phyloP scores from a whole-genome alignment of 306 rosid species.

The Trichosanthes cucumerina region DNA sequence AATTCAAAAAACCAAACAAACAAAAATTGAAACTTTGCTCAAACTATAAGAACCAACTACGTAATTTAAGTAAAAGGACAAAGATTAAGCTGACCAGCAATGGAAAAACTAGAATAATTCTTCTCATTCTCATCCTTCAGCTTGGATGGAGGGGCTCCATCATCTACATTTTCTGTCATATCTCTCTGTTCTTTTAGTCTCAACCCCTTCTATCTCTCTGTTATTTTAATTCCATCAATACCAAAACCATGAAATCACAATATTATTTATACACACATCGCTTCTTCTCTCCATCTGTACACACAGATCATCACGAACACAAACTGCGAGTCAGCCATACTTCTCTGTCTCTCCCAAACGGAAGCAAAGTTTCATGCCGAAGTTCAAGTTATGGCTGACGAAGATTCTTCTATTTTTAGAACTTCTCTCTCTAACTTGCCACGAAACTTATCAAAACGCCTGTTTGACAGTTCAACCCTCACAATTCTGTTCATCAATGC shows the following conservation, averaged over 20 bases:
- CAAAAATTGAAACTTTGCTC: too few relatives aligned
- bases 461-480: background rate
- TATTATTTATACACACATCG: background rate
- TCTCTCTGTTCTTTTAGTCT: background rate
- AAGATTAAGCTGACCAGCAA: background rate
- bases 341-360: background rate
- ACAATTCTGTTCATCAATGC: background rate
- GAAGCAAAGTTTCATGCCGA: background rate
- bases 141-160: background rate
- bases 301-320: background rate
- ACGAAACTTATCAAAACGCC: background rate
- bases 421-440: background rate
- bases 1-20: too few relatives aligned
- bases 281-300: background rate
- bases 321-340: background rate
- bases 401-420: background rate
- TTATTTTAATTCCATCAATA: background rate
- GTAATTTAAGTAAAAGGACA: background rate
- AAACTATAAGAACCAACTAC: too few relatives aligned
- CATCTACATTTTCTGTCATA: background rate
- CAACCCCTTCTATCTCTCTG: background rate
- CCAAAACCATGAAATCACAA: background rate
- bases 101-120: background rate
- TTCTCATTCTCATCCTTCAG: background rate
- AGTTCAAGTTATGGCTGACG: background rate